A percentile compares a stretch with the other conserved stretches of the same genome.
These are phyloP conservation scores for Elongisporangium undulatum DNA, from an alignment of 352 stramenopile species.

Conservation along the genomic window DNA sequence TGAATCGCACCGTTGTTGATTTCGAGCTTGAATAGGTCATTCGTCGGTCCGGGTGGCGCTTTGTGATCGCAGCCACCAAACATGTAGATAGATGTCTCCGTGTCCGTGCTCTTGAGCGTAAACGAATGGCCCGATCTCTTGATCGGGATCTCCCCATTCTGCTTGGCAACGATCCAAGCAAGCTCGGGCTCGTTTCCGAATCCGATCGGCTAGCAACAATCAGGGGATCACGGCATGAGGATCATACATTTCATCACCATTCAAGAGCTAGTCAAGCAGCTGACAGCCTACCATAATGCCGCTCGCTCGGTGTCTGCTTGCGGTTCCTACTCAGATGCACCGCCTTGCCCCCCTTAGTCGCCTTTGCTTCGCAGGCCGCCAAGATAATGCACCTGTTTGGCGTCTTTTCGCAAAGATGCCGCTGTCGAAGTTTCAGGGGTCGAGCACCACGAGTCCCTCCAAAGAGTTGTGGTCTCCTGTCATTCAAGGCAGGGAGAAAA, in stretches of 20 bases:
- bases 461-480: neutral
- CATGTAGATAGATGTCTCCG: slow-evolving; percentile 70
- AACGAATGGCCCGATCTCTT: slow-evolving; percentile 95
- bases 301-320: neutral
- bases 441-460: neutral
- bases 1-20: slow-evolving; percentile 63
- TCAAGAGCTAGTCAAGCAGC: neutral
- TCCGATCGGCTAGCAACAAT: slow-evolving; percentile 56
- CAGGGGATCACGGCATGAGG: neutral
- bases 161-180: slow-evolving; percentile 85
- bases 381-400: neutral
- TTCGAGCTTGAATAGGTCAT: slow-evolving; percentile 93
- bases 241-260: slow-evolving; percentile 1
- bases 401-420: neutral
- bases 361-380: neutral
- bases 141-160: slow-evolving; percentile 90
- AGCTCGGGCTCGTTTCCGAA: slow-evolving; percentile 87
- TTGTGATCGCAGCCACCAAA: slow-evolving; percentile 91
- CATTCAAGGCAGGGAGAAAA: neutral
- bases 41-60: slow-evolving; percentile 89
- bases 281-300: slow-evolving; percentile 19
- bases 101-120: slow-evolving; percentile 78
- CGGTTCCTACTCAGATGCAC: neutral
- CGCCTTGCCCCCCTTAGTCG: neutral
- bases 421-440: neutral